Evolutionary conservation across 305 asterid genomes (phyloP), one percentile per base, ranked within the genome.

Genomic region (Nicotiana rustica): DNA sequence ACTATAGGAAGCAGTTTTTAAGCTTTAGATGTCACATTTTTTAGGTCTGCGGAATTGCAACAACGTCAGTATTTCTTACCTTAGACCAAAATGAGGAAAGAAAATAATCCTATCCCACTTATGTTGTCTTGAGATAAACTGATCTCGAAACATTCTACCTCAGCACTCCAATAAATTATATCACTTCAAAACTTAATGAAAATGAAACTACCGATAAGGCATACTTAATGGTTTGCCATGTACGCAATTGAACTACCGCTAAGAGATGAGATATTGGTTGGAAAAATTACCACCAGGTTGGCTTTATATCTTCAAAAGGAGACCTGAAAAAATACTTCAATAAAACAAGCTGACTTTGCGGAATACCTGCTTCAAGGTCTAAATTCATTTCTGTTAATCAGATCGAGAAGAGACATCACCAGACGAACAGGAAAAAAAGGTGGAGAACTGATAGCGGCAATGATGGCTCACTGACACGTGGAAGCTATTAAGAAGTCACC

Each of bases 61-160:
- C 64, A 59, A 6, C 77, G 41, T 41, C 59, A 69, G 19, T 69
- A 13, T 41, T 41, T 70, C 78, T 70, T 41, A 70, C n/a, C 25
- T 59, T 41, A 18, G 59, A 70, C n/a, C 78, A 70, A 70, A 70
- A 70, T 70, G 35, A 62, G 10, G 25, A 25, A 69, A 38, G 17
- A 69, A 49, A 61, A 19, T 29, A 29, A 61, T 18, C 19, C 29
- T 60, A 60, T 18, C 31, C 33, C 67, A 62, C 35, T 19, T 62
- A 21, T 62, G 65, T 6, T 21, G 15, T 62, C 35, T 15, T 9
- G 15, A 62, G 67, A 9, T 10, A 62, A 62, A 62, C 2, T 4
- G 67, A 62, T 62, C 35, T 62, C 1, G 35, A 62, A 61, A 62
- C 49, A 41, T 41, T 41, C 12, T 41, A 21, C 35, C 33, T 41